Evolutionary conservation across 495 filamentous ascomycete species (phyloP).

Genomic region (Penicillium arizonense): DNA sequence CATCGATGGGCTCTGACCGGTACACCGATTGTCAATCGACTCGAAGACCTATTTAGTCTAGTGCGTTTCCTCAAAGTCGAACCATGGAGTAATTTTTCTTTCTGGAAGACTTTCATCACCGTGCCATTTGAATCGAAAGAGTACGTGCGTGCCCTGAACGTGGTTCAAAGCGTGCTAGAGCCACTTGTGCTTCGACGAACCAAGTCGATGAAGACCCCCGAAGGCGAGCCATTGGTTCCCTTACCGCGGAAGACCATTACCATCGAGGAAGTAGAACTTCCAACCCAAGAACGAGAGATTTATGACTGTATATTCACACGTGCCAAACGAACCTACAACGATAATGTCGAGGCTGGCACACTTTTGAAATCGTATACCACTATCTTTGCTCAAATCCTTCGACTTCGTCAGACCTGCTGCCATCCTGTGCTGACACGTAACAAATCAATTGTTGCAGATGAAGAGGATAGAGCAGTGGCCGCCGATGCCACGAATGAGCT

Average conservation of each 20-base stretch:
- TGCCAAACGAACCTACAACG: slow-evolving; percentile 78
- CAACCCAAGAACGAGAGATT: slow-evolving; percentile 79
- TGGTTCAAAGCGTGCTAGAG: slow-evolving; percentile 95
- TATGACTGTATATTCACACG: slow-evolving; percentile 85
- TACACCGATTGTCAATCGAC: slow-evolving; percentile 92
- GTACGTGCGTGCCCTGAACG: slow-evolving; percentile 88
- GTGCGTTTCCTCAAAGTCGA: slow-evolving; percentile 91
- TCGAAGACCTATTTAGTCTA: slow-evolving; percentile 95
- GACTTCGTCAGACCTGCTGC: slow-evolving; percentile 91
- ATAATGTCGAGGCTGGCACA: slow-evolving; percentile 86
- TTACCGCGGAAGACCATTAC: slow-evolving; percentile 78
- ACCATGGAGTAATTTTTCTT: slow-evolving; percentile 97
- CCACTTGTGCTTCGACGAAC: slow-evolving; percentile 92
- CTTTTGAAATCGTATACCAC: slow-evolving; percentile 91
- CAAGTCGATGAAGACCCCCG: slow-evolving; percentile 96
- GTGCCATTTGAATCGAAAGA: slow-evolving; percentile 94
- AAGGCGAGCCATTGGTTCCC: slow-evolving; percentile 80
- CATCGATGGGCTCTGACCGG: slow-evolving; percentile 95
- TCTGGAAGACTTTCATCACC: slow-evolving; percentile 98
- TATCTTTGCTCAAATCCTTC: slow-evolving; percentile 94
- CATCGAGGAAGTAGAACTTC: slow-evolving; percentile 83
- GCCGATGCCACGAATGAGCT: slow-evolving; percentile 76
- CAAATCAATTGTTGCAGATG: slow-evolving; percentile 78
- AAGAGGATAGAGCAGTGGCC: slow-evolving; percentile 78
- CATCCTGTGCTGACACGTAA: slow-evolving; percentile 88